Percentiles rank a stretch among this genome's conserved stretches.
phyloP scores from a whole-genome alignment of 179 eudicot species.

The Silene coronaria region DNA sequence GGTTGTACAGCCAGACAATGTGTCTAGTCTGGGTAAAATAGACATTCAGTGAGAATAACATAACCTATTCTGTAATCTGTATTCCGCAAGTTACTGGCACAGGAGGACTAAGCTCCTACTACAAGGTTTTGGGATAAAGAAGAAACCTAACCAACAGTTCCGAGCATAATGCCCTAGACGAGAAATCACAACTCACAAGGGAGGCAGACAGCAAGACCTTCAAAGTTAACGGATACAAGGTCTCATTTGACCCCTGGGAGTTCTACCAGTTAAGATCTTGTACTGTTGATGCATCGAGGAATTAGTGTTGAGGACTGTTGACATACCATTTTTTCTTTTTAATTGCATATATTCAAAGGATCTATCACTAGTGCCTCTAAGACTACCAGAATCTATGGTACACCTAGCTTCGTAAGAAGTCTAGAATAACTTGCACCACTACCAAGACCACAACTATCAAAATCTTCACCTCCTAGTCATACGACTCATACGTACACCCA shows the following conservation, averaged over 20 bases:
- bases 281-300: neutral
- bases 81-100: neutral
- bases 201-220: neutral
- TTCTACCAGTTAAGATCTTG: neutral
- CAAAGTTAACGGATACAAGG: neutral
- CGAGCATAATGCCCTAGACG: neutral
- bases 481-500: neutral
- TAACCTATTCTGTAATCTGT: neutral
- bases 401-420: neutral
- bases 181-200: no score
- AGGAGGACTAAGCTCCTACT: neutral
- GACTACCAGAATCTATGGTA: neutral
- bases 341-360: neutral
- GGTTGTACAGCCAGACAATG: neutral
- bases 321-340: no score
- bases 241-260: neutral
- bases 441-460: neutral
- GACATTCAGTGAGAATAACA: neutral
- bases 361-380: neutral
- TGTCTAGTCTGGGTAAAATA: neutral
- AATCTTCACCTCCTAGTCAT: neutral
- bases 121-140: neutral
- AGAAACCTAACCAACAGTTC: neutral
- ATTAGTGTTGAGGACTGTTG: no score
- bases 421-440: neutral